These are phyloP conservation scores for Ormosia emarginata DNA, from an alignment of 306 rosid genomes.

Conservation along the genomic window DNA sequence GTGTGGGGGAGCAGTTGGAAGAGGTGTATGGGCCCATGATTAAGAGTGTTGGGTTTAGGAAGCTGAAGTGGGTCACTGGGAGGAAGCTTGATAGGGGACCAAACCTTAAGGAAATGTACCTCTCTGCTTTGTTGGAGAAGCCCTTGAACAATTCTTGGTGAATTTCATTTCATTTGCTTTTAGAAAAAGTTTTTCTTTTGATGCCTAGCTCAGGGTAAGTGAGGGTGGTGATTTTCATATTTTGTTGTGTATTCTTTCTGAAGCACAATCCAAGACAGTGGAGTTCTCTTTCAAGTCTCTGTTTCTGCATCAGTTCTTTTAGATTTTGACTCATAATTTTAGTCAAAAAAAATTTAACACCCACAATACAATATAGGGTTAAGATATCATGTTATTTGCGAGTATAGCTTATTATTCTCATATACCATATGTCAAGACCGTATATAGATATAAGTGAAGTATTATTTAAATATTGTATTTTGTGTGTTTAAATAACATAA, in stretches of 20 bases:
- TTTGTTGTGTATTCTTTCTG: neutral
- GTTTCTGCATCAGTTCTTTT: too few species aligned
- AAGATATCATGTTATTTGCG: too few species aligned
- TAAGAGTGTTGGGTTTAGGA: constrained; percentile 41
- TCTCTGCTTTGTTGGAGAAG: constrained; percentile 50
- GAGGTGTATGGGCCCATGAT: constrained; percentile 39
- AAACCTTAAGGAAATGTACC: constrained; percentile 35
- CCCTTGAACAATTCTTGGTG: constrained; percentile 37
- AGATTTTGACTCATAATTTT: too few species aligned
- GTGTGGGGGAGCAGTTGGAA: constrained; percentile 33
- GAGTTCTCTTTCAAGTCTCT: neutral
- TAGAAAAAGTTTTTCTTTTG: neutral
- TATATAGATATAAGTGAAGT: too few species aligned
- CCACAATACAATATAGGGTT: too few species aligned
- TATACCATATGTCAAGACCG: too few species aligned
- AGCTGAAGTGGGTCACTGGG: constrained; percentile 45
- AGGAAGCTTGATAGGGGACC: constrained; percentile 43
- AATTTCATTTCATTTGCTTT: neutral
- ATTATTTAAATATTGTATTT: too few species aligned
- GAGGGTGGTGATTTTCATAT: neutral
- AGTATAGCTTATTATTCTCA: too few species aligned
- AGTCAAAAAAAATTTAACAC: too few species aligned
- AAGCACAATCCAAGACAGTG: neutral
- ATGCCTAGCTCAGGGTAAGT: neutral
- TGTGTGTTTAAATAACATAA: too few species aligned